phyloP scores from a whole-genome alignment of 306 rosid species.

The Argentina anserina region DNA sequence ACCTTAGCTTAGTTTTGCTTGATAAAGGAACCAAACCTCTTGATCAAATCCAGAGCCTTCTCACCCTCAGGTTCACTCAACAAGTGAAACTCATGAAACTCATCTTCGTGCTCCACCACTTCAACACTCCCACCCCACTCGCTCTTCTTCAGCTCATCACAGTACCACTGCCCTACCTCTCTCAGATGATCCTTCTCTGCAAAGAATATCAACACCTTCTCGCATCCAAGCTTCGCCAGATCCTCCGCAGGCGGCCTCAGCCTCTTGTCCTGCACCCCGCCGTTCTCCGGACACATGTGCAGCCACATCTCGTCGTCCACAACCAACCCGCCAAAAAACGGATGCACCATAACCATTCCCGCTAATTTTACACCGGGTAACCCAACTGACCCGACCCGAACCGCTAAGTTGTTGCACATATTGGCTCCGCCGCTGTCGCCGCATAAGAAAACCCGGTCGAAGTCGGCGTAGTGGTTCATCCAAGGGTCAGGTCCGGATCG shows the following conservation, averaged over 20 bases:
- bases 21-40: neutral
- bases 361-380: slow-evolving; percentile 7
- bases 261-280: slow-evolving; percentile 30
- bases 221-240: slow-evolving; percentile 10
- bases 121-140: slow-evolving; percentile 13
- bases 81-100: slow-evolving; percentile 9
- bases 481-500: slow-evolving; percentile 21
- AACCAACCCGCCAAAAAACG: slow-evolving; percentile 20
- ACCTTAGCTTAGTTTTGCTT: neutral
- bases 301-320: slow-evolving; percentile 18
- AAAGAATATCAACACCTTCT: slow-evolving; percentile 21
- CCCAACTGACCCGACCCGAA: slow-evolving; percentile 5
- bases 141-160: slow-evolving; percentile 11
- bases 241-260: slow-evolving; percentile 29
- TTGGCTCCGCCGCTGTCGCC: slow-evolving; percentile 38
- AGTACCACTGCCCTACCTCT: neutral
- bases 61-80: neutral
- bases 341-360: slow-evolving; percentile 29
- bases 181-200: slow-evolving; percentile 18
- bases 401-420: slow-evolving; percentile 9
- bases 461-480: slow-evolving; percentile 24
- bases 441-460: slow-evolving; percentile 7
- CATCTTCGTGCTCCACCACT: slow-evolving; percentile 2
- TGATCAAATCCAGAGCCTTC: slow-evolving; percentile 2
- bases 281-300: slow-evolving; percentile 2